A percentile compares a stretch with the other conserved stretches of the same genome.
Conservation (phyloP, 2,329 filamentous ascomycete genomes). For the Ascochyta clinopodiicola region DNA sequence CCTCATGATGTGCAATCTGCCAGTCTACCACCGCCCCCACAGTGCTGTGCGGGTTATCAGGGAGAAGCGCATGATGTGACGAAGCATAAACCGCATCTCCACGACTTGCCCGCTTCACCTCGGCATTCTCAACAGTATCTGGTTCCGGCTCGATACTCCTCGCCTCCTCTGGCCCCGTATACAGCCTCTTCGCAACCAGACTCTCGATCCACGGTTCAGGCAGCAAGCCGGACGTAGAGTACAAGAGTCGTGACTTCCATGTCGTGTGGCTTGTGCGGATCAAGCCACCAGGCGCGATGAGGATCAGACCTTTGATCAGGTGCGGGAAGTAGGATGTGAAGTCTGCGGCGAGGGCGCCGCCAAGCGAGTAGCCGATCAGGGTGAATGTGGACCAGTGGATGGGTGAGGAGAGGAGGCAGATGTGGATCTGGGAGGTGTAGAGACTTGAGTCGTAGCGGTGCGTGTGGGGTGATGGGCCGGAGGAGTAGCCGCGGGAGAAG, state of each 20-base stretch:
- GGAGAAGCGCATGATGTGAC: constrained; percentile 53
- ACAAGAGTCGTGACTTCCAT: constrained; percentile 67
- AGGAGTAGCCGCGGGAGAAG: constrained; percentile 79
- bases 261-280: constrained; percentile 70
- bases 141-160: constrained; percentile 37
- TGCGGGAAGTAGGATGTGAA: constrained; percentile 74
- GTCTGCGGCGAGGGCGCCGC: constrained; percentile 73
- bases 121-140: constrained; percentile 28
- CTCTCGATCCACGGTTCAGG: constrained; percentile 63
- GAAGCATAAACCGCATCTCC: constrained; percentile 33
- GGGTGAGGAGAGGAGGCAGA: constrained; percentile 72
- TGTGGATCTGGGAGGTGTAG: constrained; percentile 74
- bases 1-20: constrained; percentile 71
- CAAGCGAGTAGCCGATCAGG: constrained; percentile 80
- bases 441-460: constrained; percentile 76
- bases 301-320: constrained; percentile 71
- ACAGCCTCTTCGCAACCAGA: constrained; percentile 48
- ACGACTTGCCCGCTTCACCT: constrained; percentile 10
- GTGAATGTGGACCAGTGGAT: constrained; percentile 65
- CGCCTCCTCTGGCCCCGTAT: constrained; percentile 30
- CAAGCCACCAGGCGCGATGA: constrained; percentile 81
- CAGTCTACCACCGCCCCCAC: constrained; percentile 70
- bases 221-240: constrained; percentile 64
- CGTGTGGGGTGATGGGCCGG: constrained; percentile 65
- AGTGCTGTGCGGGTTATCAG: constrained; percentile 59